Percentiles rank a stretch among this genome's conserved stretches.
Conservation (phyloP, 805 yeast species). For the Naumovozyma dairenensis region DNA sequence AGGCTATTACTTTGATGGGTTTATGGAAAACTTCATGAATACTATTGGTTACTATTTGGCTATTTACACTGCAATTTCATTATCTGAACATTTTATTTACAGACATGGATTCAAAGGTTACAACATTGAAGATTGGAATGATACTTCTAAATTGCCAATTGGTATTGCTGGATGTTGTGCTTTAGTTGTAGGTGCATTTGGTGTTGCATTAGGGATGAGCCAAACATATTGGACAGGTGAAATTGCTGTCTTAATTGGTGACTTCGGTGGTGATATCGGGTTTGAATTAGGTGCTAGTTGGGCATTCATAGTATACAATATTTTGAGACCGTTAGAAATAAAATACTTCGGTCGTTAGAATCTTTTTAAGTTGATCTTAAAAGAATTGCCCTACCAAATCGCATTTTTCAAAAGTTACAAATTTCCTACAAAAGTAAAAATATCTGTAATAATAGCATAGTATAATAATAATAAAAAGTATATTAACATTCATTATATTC, state of each 20-base stretch:
- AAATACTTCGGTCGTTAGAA: constrained; percentile 40
- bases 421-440: background rate
- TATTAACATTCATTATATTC: background rate
- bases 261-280: constrained; percentile 72
- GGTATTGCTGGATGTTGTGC: constrained; percentile 74
- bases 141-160: constrained; percentile 49
- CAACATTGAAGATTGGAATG: constrained; percentile 51
- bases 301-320: constrained; percentile 49
- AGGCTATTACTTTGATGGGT: constrained; percentile 57
- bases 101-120: constrained; percentile 53
- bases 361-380: background rate
- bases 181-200: constrained; percentile 74
- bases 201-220: constrained; percentile 80
- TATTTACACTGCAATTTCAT: constrained; percentile 62
- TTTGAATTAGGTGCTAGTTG: constrained; percentile 65
- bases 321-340: constrained; percentile 55
- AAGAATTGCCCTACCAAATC: no score
- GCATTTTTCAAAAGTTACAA: no score
- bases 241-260: constrained; percentile 50
- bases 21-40: constrained; percentile 81
- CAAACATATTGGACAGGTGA: constrained; percentile 79
- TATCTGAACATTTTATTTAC: constrained; percentile 75
- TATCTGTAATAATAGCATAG: background rate
- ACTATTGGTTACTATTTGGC: constrained; percentile 86
- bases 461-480: no score